Evolutionary conservation across 768 basidiomycete genomes (phyloP), one percentile per base, ranked within the genome.

Genomic region (Boletus subcaerulescens): DNA sequence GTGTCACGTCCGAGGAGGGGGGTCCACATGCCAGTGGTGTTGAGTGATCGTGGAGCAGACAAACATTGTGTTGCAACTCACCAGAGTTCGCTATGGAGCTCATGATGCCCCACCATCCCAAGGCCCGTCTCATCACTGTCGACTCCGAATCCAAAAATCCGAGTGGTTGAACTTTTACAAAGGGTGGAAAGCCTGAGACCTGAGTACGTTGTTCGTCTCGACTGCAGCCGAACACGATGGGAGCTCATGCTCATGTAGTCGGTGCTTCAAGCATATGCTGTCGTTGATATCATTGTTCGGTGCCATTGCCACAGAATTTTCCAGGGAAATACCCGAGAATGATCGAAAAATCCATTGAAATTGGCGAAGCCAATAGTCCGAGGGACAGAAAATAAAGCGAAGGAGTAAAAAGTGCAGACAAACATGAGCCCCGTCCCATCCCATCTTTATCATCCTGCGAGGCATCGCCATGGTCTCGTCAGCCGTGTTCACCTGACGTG

Each of bases 401-500:
- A 13, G 35, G 8, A 15, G 31, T 10, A 20, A 29, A 36, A 20
- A 45, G 13, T 12, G 33, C 4, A 48, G 10, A 26, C 8, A 29
- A 45, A 14, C 3, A 13, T 22, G 40, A 36, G 20, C 31, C 39
- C 4, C 17, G 18, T 3, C 17, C 39, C 14, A 20, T 18, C 32
- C 15, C 24, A 7, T 18, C 59, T 63, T 63, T 63, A 63, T 63
- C 50, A 20, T 47, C 43, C 17, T 11, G 31, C 15, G 33, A 49
- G n/a, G 42, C 42, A 61, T 64, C 62, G 48, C 61, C 54, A 44
- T 59, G 46, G 26, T 52, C 50, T 52, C 50, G 61, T 52, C 45
- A 56, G 15, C 39, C 17, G 14, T 57, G 59, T 35, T 33, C 62
- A 64, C 55, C 62, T 63, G 62, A 63, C 62, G 24, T 20, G 38